Base-by-base conservation (phyloP, 225 moss, liverwort and hornwort genomes). In the Sphagnum tenellum region DNA sequence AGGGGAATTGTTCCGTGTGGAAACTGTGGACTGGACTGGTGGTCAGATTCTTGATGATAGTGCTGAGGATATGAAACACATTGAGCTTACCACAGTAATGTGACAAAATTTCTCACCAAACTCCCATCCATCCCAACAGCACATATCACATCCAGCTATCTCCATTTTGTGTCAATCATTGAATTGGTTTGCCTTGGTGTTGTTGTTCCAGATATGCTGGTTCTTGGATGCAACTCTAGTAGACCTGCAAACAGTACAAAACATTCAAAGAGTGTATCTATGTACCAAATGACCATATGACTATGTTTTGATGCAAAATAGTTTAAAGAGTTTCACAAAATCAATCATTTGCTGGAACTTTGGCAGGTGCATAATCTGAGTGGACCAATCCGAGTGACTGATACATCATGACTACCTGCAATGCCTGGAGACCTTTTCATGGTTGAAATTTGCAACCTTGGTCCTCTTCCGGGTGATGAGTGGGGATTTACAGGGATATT, bases 401-500 rank as follows among this genome's bases (percentile, higher is more conserved):
- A 92, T 71, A 59, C 71, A 47, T 71, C 77, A 4, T 84, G 89
- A 7, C 70, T 51, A 5, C 74, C 81, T 48, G 91, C 89, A 49
- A 67, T 72, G 64, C 89, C 89, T 0, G 91, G 91, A 7, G 91
- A 92, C 69, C 77, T 92, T 66, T 76, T 92, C 9, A 74, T 89
- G 48, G 91, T 92, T 46, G 91, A 92, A 71, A 92, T 92, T 73
- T 84, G 82, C 64, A 89, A 92, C 67, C 78, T 92, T 10, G 91
- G 91, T 6, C 70, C 89, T 12, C 77, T 92, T 50, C 73, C 80
- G 9, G 91, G 91, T 49, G 89, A 92, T 63, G 91, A 92, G 72
- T 92, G 91, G 91, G 91, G 91, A 0, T 92, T 92, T 59, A 89
- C 87, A 14, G 91, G 91, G 50, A 80, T 79, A 63, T 92, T 92